Base-by-base conservation (phyloP, 148 eudicot genomes). In the Vaccinium myrtillus region DNA sequence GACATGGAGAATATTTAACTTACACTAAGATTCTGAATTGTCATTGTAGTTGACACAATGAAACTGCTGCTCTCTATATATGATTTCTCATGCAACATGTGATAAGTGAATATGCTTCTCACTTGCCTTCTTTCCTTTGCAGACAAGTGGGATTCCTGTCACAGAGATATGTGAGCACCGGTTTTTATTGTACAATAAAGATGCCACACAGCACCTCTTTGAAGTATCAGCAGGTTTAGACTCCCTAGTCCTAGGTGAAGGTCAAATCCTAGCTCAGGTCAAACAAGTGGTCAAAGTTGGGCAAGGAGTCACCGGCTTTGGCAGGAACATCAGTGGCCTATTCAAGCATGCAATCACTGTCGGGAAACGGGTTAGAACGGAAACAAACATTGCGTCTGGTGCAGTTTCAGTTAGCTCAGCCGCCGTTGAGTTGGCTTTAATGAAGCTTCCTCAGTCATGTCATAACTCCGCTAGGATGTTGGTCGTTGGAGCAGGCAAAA, bases 401-500 rank as follows among this genome's bases (percentile, higher is more conserved):
- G 99, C 99, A 6, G 99, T 96, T 32, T 96, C 99, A 21, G 99
- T 96, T 59, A 96, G 99, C 88, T 96, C 99, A 19, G 99, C 99
- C 75, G 95, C 99, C 46, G 99, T 96, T 15, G 99, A 96, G 85
- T 81, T 96, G 86, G 99, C 99, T 73, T 76, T 96, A 49, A 93
- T 94, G 95, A 96, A 96, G 88, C 93, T 96, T 81, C 98, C 98
- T 0, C 91, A 86, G 83, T 73, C 93, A 48, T 91, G 90, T 81
- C 94, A 94, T 77, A 54, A 88, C 27, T 84, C 89, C 54, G 93
- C 98, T 9, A 93, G 94, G 88, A 91, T 94, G 94, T 73, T 96
- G 85, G 92, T 94, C 2, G 84, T 96, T 78, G 98, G 98, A 82
- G 98, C 98, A 36, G 98, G 98, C 27, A 96, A 96, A 78, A 96